These are phyloP conservation scores for Anthracocystis walkeri DNA, from an alignment of 1,284 basidiomycete genomes.

Conservation along the genomic window DNA sequence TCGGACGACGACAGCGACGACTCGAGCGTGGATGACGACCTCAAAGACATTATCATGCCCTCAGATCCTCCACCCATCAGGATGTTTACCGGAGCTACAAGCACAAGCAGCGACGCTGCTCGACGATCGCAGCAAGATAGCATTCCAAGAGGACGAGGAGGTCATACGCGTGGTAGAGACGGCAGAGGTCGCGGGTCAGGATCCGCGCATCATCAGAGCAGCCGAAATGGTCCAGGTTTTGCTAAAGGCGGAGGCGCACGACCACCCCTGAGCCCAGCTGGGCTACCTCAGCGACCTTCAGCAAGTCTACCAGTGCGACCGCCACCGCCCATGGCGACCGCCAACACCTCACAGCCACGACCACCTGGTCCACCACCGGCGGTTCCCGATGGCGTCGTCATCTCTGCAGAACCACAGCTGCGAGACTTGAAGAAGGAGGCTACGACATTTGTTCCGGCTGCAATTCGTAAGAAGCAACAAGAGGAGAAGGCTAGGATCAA, in stretches of 20 bases:
- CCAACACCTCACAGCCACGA: background rate
- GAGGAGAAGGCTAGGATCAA: slow-evolving; percentile 50
- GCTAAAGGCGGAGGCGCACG: background rate
- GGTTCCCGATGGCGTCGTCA: slow-evolving; percentile 36
- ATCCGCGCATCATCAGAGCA: slow-evolving; percentile 4
- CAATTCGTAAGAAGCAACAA: slow-evolving; percentile 57
- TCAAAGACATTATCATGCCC: slow-evolving; percentile 65
- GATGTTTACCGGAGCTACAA: background rate
- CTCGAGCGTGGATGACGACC: slow-evolving; percentile 56
- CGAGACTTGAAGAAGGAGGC: slow-evolving; percentile 66
- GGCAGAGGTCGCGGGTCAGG: slow-evolving; percentile 12
- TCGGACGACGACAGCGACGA: slow-evolving; percentile 46
- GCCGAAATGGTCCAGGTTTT: slow-evolving; percentile 2
- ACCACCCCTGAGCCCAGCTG: background rate
- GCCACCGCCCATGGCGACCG: background rate
- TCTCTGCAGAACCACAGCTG: slow-evolving; percentile 64
- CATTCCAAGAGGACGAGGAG: slow-evolving; percentile 1
- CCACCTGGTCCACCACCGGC: slow-evolving; percentile 39
- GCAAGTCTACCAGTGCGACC: slow-evolving; percentile 5
- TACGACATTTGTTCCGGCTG: slow-evolving; percentile 64
- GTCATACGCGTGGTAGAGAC: background rate
- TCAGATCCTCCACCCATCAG: slow-evolving; percentile 54
- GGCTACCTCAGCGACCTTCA: slow-evolving; percentile 13
- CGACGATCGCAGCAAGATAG: background rate
- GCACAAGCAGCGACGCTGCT: too few relatives aligned